A percentile compares a stretch with the other conserved stretches of the same genome.
Conservation (phyloP, 2,329 filamentous ascomycete species). For the Alternaria infectoria region DNA sequence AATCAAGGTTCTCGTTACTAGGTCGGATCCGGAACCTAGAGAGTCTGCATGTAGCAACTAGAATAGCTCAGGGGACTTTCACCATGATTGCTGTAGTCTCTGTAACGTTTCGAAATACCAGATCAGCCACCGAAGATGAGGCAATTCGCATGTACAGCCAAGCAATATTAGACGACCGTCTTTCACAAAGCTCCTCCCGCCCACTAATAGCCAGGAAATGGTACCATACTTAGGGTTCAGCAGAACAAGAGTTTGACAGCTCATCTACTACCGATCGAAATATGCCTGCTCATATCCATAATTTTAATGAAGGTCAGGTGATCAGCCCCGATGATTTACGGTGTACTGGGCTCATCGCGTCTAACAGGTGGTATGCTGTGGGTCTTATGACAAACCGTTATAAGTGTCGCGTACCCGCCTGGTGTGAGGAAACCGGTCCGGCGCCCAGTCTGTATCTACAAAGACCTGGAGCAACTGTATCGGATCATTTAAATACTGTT, state of each 20-base stretch:
- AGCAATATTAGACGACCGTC: not conserved
- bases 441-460: not conserved
- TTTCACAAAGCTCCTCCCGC: not conserved
- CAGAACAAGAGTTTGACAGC: not conserved
- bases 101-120: not conserved
- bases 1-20: not conserved
- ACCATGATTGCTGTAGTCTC: not conserved
- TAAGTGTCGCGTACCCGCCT: not conserved
- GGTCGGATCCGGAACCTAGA: not conserved
- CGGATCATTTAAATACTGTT: not conserved
- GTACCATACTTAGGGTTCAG: slow-evolving; percentile 17
- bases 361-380: not conserved
- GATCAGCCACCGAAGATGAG: not conserved
- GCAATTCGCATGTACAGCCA: not conserved
- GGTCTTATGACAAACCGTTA: not conserved
- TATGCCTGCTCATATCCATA: slow-evolving; percentile 32
- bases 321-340: slow-evolving; percentile 18
- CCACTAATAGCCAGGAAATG: not conserved
- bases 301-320: slow-evolving; percentile 17
- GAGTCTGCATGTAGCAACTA: not conserved
- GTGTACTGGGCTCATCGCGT: slow-evolving; percentile 1
- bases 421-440: not conserved
- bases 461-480: not conserved
- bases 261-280: slow-evolving; percentile 21
- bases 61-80: not conserved